phyloP scores from a whole-genome alignment of 495 filamentous ascomycete species.

The Arthonia radiata region DNA sequence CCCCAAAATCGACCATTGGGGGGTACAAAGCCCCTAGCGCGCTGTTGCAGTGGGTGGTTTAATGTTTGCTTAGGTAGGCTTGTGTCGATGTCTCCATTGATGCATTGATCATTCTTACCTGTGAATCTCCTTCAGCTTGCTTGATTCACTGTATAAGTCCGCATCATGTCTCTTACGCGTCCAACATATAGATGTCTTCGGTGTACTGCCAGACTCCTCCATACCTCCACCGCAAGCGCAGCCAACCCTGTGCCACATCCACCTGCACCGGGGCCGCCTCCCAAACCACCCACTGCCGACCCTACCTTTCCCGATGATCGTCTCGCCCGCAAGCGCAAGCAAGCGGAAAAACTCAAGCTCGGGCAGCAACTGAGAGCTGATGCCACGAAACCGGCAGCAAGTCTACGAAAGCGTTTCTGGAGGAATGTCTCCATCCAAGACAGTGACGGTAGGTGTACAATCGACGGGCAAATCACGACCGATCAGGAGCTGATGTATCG shows the following conservation, averaged over 20 bases:
- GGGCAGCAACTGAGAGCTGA: constrained; percentile 21
- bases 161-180: no score
- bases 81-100: no score
- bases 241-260: constrained; percentile 38
- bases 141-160: no score
- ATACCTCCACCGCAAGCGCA: constrained; percentile 22
- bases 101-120: no score
- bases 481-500: background rate
- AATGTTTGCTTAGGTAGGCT: no score
- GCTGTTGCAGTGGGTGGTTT: no score
- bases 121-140: no score
- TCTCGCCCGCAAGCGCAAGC: constrained; percentile 26
- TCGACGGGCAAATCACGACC: constrained; percentile 1
- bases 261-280: constrained; percentile 66
- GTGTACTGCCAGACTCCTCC: no score
- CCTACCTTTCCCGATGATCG: constrained; percentile 24
- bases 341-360: constrained; percentile 24
- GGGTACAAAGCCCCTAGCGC: no score
- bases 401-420: constrained; percentile 56
- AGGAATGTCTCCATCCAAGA: constrained; percentile 45
- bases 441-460: constrained; percentile 20
- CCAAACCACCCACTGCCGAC: constrained; percentile 39
- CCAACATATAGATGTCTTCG: no score
- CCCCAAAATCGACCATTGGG: no score
- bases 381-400: constrained; percentile 16